These are phyloP conservation scores for Daldinia sp. DNA, from an alignment of 2,329 filamentous ascomycete species.

Conservation along the genomic window DNA sequence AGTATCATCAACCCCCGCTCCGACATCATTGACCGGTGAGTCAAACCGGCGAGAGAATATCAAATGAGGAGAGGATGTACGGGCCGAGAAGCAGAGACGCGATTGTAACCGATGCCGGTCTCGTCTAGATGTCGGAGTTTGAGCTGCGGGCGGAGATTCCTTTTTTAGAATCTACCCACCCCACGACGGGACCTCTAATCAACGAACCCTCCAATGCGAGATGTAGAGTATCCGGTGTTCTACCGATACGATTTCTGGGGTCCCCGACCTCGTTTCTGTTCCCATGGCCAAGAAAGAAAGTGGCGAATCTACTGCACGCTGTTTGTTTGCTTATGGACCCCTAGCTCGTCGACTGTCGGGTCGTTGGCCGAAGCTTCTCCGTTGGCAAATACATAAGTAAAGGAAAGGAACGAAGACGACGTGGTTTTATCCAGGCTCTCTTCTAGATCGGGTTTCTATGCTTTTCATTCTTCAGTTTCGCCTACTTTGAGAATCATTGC, in stretches of 20 bases:
- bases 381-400: slow-evolving; percentile 6
- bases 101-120: slow-evolving; percentile 16
- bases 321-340: neutral
- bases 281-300: slow-evolving; percentile 4
- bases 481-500: neutral
- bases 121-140: slow-evolving; percentile 2
- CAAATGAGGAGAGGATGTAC: slow-evolving; percentile 11
- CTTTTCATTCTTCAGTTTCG: neutral
- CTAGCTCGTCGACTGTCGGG: neutral
- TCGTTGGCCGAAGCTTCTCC: slow-evolving; percentile 10
- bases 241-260: slow-evolving; percentile 16
- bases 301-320: neutral
- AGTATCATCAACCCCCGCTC: neutral
- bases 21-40: neutral
- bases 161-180: slow-evolving; percentile 2
- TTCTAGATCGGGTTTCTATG: neutral
- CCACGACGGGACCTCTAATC: neutral
- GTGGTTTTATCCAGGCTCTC: neutral
- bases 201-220: neutral
- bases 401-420: neutral
- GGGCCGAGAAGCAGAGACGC: slow-evolving; percentile 18
- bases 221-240: slow-evolving; percentile 28
- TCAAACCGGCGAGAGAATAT: neutral
- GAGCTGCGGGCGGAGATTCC: slow-evolving; percentile 23
- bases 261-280: slow-evolving; percentile 11